Evolutionary conservation across 192 early-diverging fungal genomes (phyloP), one percentile per base, ranked within the genome.

Genomic region (Radiomyces spectabilis): DNA sequence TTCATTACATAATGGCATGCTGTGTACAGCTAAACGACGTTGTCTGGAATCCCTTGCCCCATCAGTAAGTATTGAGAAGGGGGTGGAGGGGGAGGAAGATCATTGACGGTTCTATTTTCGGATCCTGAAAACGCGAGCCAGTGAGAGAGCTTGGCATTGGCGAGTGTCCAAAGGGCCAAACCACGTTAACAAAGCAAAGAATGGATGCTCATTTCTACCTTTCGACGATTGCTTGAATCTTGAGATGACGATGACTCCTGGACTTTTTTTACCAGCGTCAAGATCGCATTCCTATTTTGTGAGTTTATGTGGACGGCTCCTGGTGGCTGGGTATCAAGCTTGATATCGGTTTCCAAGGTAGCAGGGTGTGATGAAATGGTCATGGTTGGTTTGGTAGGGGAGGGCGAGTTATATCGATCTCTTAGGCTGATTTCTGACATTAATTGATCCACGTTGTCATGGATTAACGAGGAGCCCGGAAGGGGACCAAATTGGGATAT

Each of bases 21-120:
- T n/a, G n/a, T n/a, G n/a, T n/a, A n/a, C n/a, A n/a, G n/a, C n/a
- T n/a, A n/a, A n/a, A n/a, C n/a, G n/a, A n/a, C n/a, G n/a, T n/a
- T n/a, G n/a, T n/a, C n/a, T n/a, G n/a, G n/a, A n/a, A n/a, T n/a
- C n/a, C n/a, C n/a, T n/a, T n/a, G n/a, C n/a, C n/a, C n/a, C n/a
- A n/a, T n/a, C n/a, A n/a, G 24, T 48, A 31, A 48, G 15, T 21
- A 24, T 7, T 10, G 42, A 24, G 24, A 15, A 43, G 35, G 48
- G 24, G 65, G 26, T 25, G 59, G 52, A 38, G 66, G 40, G 0
- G 73, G 71, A n/a, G n/a, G n/a, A n/a, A n/a, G n/a, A n/a, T n/a
- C n/a, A n/a, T n/a, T n/a, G n/a, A n/a, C n/a, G n/a, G n/a, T n/a
- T n/a, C n/a, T n/a, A n/a, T n/a, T n/a, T n/a, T n/a, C n/a, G n/a